Evolutionary conservation across 2,329 filamentous ascomycete species (phyloP), one percentile per base, ranked within the genome.

Genomic region (Phialophora chinensis): DNA sequence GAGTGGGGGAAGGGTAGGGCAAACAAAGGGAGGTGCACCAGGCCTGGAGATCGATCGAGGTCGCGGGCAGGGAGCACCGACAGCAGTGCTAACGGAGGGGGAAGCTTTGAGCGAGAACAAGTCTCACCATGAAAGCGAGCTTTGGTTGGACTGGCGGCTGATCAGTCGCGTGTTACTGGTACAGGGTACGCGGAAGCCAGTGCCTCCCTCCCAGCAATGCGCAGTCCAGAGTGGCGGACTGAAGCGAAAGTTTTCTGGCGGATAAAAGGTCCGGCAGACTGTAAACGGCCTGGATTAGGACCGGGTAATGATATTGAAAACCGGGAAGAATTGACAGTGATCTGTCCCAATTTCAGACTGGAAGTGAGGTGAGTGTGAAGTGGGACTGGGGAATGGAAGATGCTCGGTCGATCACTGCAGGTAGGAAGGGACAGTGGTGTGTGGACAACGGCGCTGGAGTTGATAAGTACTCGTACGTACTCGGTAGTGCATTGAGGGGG

Each of bases 1-100:
- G 47, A 17, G 59, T 61, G 59, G 47, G 38, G 59, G 47, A 60
- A 60, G 59, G 49, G 31, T 8, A 20, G n/a, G 3, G n/a, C 20
- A 11, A 42, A 10, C 20, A 11, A 53, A 27, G 59, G 20, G 59
- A 54, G 47, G 59, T 29, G 49, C 49, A 23, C 49, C 27, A 20
- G n/a, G 27, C 14, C 27, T 14, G 53, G n/a, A 35, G 53, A 31
- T 56, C 31, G 49, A 38, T 54, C 33, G 57, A 50, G 27, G 49
- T 60, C 49, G 49, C 14, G 44, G 44, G 27, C 29, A 56, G 53
- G 29, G 31, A 38, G 25, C 12, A 60, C 29, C 23, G 20, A 29
- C 14, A 29, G 31, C 17, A 50, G 25, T 5, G 14, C 33, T 8
- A 35, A 35, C 33, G 11, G 33, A 33, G 33, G 33, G 8, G 33